Conservation (phyloP, 106 monocot species). For the Cymbidium sinense region DNA sequence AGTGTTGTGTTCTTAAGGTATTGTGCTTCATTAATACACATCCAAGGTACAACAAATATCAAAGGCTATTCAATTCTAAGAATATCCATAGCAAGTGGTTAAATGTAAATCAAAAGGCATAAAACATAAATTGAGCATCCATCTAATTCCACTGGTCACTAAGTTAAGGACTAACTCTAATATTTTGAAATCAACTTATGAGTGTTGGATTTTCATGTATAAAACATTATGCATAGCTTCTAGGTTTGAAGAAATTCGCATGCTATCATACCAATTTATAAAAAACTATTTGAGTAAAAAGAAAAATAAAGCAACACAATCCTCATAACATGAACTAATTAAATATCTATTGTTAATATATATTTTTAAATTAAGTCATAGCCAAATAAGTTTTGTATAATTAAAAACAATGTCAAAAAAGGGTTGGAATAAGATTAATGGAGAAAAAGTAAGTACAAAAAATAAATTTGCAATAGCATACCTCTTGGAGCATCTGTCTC, state of each 20-base stretch:
- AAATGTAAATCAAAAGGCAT: not conserved
- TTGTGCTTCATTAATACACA: not conserved
- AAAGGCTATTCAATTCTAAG: no score
- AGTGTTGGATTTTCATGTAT: not conserved
- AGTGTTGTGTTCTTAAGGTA: not conserved
- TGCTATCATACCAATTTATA: not conserved
- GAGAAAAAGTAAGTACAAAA: not conserved
- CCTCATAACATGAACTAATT: not conserved
- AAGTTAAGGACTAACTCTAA: not conserved
- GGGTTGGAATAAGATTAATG: not conserved
- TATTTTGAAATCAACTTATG: not conserved
- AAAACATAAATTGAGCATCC: not conserved
- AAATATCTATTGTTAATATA: not conserved
- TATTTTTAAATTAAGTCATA: not conserved
- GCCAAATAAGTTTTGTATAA: not conserved
- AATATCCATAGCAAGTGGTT: not conserved
- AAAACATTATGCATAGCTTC: not conserved
- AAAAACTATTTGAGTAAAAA: not conserved
- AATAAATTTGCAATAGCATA: conserved; percentile 16
- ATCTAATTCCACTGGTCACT: not conserved
- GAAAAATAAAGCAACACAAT: not conserved
- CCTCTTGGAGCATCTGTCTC: conserved; percentile 98
- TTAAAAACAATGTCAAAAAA: not conserved
- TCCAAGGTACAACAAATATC: not conserved
- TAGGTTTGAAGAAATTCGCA: not conserved